Conservation (phyloP, 2,329 filamentous ascomycete genomes). For the Curvularia eragrostidis region DNA sequence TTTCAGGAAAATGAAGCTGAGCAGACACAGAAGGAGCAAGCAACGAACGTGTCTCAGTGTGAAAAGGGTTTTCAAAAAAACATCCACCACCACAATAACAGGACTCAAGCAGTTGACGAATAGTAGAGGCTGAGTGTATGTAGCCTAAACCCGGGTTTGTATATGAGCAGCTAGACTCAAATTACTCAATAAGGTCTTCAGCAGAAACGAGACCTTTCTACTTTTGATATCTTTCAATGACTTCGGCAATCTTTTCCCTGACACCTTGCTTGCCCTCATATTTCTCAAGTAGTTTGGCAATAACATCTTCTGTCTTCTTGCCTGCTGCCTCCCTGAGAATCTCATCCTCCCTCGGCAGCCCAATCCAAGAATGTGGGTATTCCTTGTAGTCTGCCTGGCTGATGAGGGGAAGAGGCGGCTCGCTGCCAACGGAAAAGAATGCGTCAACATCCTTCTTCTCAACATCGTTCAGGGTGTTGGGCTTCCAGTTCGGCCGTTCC, state of each 20-base stretch:
- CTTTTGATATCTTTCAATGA: slow-evolving; percentile 56
- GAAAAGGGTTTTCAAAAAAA: background rate
- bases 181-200: background rate
- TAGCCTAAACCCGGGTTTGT: background rate
- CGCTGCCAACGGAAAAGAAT: slow-evolving; percentile 65
- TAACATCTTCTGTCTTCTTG: slow-evolving; percentile 46
- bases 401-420: slow-evolving; percentile 64
- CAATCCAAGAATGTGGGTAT: slow-evolving; percentile 76
- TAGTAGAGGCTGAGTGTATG: background rate
- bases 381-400: slow-evolving; percentile 67
- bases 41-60: background rate
- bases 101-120: background rate
- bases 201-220: background rate
- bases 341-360: slow-evolving; percentile 74
- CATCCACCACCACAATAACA: too few relatives aligned
- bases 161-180: background rate
- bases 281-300: slow-evolving; percentile 50
- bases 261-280: slow-evolving; percentile 56
- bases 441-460: slow-evolving; percentile 63
- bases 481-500: slow-evolving; percentile 75
- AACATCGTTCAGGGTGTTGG: slow-evolving; percentile 74
- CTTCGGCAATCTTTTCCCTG: slow-evolving; percentile 67
- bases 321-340: slow-evolving; percentile 56
- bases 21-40: background rate
- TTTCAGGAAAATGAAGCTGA: background rate